These are phyloP conservation scores for Umbelopsis sp. DNA, from an alignment of 192 early-diverging fungal genomes.

Conservation along the genomic window DNA sequence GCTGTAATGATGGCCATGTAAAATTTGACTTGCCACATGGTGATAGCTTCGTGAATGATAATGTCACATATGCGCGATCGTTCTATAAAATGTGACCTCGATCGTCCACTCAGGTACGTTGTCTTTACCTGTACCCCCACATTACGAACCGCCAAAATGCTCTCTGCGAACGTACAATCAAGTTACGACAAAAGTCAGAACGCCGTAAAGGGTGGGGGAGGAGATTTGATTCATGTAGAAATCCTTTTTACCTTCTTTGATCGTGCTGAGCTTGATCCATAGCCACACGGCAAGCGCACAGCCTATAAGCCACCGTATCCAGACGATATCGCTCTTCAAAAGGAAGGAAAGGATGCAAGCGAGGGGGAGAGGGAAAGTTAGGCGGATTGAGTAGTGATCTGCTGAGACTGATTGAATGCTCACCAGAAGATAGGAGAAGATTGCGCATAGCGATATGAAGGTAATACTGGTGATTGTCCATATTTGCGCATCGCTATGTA, in stretches of 20 bases:
- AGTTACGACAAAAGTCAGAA: background rate
- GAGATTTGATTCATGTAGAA: no score
- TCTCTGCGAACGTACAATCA: conserved; percentile 45
- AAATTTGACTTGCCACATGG: conserved; percentile 68
- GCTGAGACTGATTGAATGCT: background rate
- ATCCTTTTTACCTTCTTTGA: conserved; percentile 37
- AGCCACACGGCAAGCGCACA: conserved; percentile 18
- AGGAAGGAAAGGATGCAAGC: background rate
- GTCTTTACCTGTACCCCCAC: conserved; percentile 74
- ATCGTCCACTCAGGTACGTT: conserved; percentile 49
- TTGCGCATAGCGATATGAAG: background rate
- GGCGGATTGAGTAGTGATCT: background rate
- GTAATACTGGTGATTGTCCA: background rate
- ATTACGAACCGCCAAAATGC: conserved; percentile 63
- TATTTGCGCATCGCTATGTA: background rate
- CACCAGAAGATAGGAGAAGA: background rate
- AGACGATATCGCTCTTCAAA: background rate
- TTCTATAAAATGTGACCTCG: conserved; percentile 62
- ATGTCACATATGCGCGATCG: conserved; percentile 62
- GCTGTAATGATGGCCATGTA: conserved; percentile 72
- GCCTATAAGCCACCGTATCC: background rate
- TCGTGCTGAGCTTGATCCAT: conserved; percentile 32
- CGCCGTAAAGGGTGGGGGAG: no score
- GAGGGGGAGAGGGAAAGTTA: background rate
- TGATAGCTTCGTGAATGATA: conserved; percentile 80